phyloP scores from a whole-genome alignment of 164 flowering plant genomes.

The Houttuynia cordata region DNA sequence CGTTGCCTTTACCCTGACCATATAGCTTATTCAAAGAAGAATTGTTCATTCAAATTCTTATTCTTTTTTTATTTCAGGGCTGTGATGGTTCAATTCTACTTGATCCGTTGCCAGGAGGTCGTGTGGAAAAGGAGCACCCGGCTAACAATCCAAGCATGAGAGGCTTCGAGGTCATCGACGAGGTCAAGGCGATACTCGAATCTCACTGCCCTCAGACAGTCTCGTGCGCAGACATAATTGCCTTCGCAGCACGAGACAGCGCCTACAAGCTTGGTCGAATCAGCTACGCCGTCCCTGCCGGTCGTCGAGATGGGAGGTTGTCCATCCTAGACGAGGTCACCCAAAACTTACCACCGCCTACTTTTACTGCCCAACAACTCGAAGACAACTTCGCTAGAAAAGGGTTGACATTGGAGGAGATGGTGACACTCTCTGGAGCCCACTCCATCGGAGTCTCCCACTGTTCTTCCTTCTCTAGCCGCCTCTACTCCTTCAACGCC shows the following conservation, averaged over 20 bases:
- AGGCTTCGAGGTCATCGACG: conserved; percentile 7
- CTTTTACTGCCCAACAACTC: neutral
- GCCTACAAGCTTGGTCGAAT: neutral
- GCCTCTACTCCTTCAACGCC: conserved; percentile 5
- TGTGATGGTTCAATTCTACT: conserved; percentile 6
- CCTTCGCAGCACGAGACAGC: conserved; percentile 7
- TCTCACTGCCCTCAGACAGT: neutral
- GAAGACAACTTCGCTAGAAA: conserved; percentile 1
- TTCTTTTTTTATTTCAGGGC: conserved; percentile 5
- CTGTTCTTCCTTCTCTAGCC: conserved; percentile 3
- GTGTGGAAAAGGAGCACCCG: neutral
- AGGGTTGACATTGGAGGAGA: conserved; percentile 3
- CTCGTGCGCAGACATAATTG: conserved; percentile 7
- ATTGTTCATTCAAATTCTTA: no score
- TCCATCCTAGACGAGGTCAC: neutral
- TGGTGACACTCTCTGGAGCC: conserved; percentile 6
- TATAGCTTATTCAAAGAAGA: no score
- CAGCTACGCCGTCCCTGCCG: conserved; percentile 1
- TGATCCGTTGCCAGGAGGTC: conserved; percentile 2
- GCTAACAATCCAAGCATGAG: conserved; percentile 6
- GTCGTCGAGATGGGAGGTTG: conserved; percentile 1
- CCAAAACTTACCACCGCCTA: neutral
- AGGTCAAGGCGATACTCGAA: conserved; percentile 3
- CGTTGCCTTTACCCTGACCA: no score
- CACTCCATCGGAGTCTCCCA: neutral